Evolutionary conservation across 2,329 filamentous ascomycete genomes (phyloP).

Genomic region (Epichloe sp.): DNA sequence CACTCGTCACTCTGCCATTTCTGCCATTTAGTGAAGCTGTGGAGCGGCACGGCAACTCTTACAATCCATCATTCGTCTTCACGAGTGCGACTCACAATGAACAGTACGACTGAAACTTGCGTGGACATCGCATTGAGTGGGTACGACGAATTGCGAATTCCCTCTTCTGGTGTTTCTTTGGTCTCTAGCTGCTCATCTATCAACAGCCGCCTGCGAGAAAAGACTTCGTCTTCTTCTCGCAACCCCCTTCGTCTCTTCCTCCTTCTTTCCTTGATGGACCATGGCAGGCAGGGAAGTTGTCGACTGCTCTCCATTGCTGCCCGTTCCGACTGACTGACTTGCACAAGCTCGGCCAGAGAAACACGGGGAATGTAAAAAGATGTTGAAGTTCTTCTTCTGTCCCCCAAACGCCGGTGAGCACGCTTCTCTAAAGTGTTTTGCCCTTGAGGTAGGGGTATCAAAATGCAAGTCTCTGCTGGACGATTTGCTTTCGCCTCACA

Average conservation of each 20-base stretch:
- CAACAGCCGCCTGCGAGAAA: not conserved
- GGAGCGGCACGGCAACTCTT: too few relatives aligned
- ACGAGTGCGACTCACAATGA: too few relatives aligned
- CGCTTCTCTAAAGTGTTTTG: slow-evolving; percentile 19
- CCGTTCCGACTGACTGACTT: slow-evolving; percentile 15
- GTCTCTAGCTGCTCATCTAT: slow-evolving; percentile 6
- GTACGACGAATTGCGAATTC: not conserved
- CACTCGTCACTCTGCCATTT: too few relatives aligned
- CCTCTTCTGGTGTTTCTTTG: slow-evolving; percentile 4
- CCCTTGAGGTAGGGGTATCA: slow-evolving; percentile 23
- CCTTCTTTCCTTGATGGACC: not conserved
- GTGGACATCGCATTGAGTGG: not conserved
- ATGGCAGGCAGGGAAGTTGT: not conserved
- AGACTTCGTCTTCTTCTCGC: not conserved
- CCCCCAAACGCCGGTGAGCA: slow-evolving; percentile 26
- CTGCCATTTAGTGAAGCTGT: too few relatives aligned
- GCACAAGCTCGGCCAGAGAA: slow-evolving; percentile 28
- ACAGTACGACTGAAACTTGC: too few relatives aligned
- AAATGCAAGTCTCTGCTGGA: slow-evolving; percentile 25
- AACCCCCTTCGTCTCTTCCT: not conserved
- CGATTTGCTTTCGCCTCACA: slow-evolving; percentile 20
- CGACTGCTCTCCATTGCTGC: not conserved
- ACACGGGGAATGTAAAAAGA: slow-evolving; percentile 27
- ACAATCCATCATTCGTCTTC: too few relatives aligned
- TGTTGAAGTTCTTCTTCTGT: slow-evolving; percentile 36